phyloP scores from a whole-genome alignment of 2,329 filamentous ascomycete genomes.

The Leptographium galeiforme region DNA sequence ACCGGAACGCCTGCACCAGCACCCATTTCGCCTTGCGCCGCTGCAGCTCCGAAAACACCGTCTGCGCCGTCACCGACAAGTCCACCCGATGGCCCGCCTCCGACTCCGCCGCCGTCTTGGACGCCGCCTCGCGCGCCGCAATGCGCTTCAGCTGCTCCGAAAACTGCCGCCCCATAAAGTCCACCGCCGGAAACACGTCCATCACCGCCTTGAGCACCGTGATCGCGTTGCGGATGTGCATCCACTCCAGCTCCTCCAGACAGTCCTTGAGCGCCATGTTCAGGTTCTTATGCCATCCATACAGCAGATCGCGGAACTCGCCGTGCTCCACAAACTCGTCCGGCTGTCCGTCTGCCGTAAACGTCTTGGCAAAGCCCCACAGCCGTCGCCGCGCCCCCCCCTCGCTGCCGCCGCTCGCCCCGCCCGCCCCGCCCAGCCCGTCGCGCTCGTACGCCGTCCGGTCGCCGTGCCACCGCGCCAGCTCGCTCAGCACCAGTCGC shows the following conservation, averaged over 20 bases:
- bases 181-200: slow-evolving; percentile 74
- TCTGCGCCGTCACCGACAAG: slow-evolving; percentile 59
- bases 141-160: slow-evolving; percentile 53
- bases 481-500: slow-evolving; percentile 65
- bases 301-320: slow-evolving; percentile 72
- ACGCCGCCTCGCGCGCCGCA: slow-evolving; percentile 42
- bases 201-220: slow-evolving; percentile 72
- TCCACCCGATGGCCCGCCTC: slow-evolving; percentile 53
- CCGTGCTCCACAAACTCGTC: slow-evolving; percentile 66
- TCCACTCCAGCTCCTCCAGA: slow-evolving; percentile 75
- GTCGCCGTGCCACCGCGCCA: slow-evolving; percentile 74
- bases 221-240: slow-evolving; percentile 94
- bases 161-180: slow-evolving; percentile 68
- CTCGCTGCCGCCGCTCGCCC: slow-evolving; percentile 25
- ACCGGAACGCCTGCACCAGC: slow-evolving; percentile 59
- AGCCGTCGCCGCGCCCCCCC: slow-evolving; percentile 31
- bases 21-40: slow-evolving; percentile 56
- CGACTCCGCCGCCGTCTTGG: slow-evolving; percentile 23
- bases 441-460: slow-evolving; percentile 68
- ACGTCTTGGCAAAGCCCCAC: slow-evolving; percentile 63
- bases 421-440: slow-evolving; percentile 58
- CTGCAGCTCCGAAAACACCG: slow-evolving; percentile 56
- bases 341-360: slow-evolving; percentile 16
- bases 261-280: slow-evolving; percentile 70
- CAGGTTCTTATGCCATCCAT: slow-evolving; percentile 80